Base-by-base conservation (phyloP, 2,329 filamentous ascomycete species). In the Arthroderma uncinatum region DNA sequence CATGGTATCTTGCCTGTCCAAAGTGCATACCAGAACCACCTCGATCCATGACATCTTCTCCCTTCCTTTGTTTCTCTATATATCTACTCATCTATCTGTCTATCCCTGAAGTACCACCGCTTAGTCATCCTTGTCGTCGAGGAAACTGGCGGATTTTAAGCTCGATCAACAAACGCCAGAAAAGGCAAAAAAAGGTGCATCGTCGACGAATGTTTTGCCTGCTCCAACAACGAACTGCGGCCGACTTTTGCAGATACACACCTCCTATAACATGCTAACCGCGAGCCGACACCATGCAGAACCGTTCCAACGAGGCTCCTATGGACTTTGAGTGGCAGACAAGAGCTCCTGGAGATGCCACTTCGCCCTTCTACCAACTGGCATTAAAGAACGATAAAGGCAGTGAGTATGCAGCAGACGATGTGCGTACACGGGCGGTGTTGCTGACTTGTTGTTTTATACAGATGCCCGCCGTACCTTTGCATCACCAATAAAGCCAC, bases 291-390 rank as follows among this genome's bases (percentile, higher is more conserved):
- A 33, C 52, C 57, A 75, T 71, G 68, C 67, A 71, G 34, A 69
- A 66, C 59, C 66, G 73, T 52, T 67, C 73, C 12, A 69, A 68
- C 48, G 76, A 77, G 58, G 73, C 71, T 67, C 75, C 74, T 19
- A 78, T 78, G 76, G 76, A 78, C 67, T 77, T 76, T 63, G 72
- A 76, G 65, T 78, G 74, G 73, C 73, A 77, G 63, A 69, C 68
- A 14, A 66, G 67, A 50, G 72, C 71, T 8, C 73, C 75, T n/a
- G 69, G 72, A 16, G 74, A 76, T 62, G 65, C 66, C 37, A 72
- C 69, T 14, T 78, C 76, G 16, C 75, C 74, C 4, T 78, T 77
- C 58, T 70, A 73, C 57, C 74, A 74, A 60, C 67, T 83, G 58
- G 68, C 71, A 57, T 64, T 73, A 64, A 70, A 73, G 58, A 67